Percentiles rank a stretch among this genome's conserved stretches.
Conservation (phyloP, 768 basidiomycete species). For the Rubroboletus satanas region DNA sequence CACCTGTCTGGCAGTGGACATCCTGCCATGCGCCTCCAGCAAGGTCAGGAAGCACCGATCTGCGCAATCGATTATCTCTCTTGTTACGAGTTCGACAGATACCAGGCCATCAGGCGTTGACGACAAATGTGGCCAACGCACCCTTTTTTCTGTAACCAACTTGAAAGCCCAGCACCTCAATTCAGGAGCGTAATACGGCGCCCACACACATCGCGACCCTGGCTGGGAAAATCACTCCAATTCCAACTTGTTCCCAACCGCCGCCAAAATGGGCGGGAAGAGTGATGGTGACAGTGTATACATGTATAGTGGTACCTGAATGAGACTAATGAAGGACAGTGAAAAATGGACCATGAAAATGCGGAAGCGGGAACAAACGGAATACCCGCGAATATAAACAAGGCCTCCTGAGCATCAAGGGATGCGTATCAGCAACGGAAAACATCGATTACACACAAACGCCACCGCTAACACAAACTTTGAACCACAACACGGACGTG, state of each 20-base stretch:
- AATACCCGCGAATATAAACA: constrained; percentile 18
- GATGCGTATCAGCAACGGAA: constrained; percentile 19
- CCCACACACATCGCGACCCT: constrained; percentile 8
- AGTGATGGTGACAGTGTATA: constrained; percentile 19
- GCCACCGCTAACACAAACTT: constrained; percentile 16
- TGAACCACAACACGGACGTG: constrained; percentile 7
- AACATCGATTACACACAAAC: constrained; percentile 21
- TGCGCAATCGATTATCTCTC: constrained; percentile 8
- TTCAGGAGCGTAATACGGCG: background rate
- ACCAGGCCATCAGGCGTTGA: constrained; percentile 8
- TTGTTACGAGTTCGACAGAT: constrained; percentile 6
- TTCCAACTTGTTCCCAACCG: background rate
- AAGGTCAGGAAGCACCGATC: constrained; percentile 9
- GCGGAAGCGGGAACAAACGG: constrained; percentile 7
- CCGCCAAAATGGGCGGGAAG: background rate
- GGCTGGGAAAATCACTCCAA: background rate
- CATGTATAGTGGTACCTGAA: constrained; percentile 24
- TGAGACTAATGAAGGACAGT: constrained; percentile 28
- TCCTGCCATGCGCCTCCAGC: constrained; percentile 22
- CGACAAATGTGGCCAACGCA: constrained; percentile 14
- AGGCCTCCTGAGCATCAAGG: constrained; percentile 16
- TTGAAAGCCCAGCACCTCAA: constrained; percentile 5
- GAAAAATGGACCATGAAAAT: constrained; percentile 21
- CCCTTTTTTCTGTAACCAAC: constrained; percentile 1
- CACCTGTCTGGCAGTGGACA: constrained; percentile 10